A percentile compares a stretch with the other conserved stretches of the same genome.
Conservation (phyloP, 495 filamentous ascomycete genomes). For the Xylaria nigripes region DNA sequence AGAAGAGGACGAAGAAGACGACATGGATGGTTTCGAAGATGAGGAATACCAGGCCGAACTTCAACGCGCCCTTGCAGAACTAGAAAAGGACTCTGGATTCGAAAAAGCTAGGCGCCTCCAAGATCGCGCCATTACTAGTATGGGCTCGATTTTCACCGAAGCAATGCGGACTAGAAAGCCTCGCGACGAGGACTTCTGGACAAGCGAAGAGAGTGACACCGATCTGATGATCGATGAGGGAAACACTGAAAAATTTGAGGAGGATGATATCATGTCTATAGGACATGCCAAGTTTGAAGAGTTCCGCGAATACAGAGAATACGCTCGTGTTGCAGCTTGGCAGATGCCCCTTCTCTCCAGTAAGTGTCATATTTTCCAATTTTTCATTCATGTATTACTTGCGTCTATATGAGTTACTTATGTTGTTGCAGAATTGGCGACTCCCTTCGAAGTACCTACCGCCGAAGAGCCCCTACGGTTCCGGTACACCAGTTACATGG, state of each 20-base stretch:
- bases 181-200: constrained; percentile 28
- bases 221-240: constrained; percentile 36
- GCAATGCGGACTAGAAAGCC: constrained; percentile 5
- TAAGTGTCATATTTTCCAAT: constrained; percentile 38
- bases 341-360: constrained; percentile 88
- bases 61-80: not conserved
- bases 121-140: constrained; percentile 2
- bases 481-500: constrained; percentile 95
- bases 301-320: constrained; percentile 82
- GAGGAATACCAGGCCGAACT: constrained; percentile 7
- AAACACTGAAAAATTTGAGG: constrained; percentile 36
- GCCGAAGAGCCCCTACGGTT: constrained; percentile 67
- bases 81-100: not conserved
- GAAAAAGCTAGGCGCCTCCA: constrained; percentile 4
- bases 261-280: constrained; percentile 73
- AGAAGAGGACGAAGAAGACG: constrained; percentile 1
- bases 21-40: constrained; percentile 8
- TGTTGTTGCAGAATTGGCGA: constrained; percentile 57
- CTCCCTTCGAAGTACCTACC: constrained; percentile 67
- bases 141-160: not conserved
- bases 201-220: constrained; percentile 33
- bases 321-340: constrained; percentile 82
- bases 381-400: too few relatives aligned
- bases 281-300: constrained; percentile 83
- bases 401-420: constrained; percentile 19